A percentile compares a stretch with the other conserved stretches of the same genome.
Evolutionary conservation across 2,329 filamentous ascomycete genomes (phyloP).

Genomic region (Cadophora sp.): DNA sequence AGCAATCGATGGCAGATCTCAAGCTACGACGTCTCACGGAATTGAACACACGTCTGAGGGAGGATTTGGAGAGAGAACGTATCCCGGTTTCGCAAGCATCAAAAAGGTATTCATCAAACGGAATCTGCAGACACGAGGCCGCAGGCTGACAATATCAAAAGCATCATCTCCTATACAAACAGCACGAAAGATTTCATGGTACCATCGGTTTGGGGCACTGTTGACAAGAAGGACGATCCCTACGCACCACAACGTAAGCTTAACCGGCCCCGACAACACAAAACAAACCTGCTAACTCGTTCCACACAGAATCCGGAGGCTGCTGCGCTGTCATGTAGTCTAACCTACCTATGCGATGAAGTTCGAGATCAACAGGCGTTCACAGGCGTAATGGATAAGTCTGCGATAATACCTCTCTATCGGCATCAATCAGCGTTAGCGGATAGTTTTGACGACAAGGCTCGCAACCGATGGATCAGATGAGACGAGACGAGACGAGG

Average conservation of each 20-base stretch:
- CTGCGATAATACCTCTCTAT: conserved; percentile 30
- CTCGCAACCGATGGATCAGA: conserved; percentile 15
- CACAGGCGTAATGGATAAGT: conserved; percentile 34
- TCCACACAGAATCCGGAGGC: conserved; percentile 47
- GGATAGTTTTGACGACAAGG: conserved; percentile 23
- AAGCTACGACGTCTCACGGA: conserved; percentile 96
- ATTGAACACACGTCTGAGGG: conserved; percentile 92
- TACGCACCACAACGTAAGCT: conserved; percentile 81
- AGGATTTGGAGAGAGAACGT: conserved; percentile 93
- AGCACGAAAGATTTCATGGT: conserved; percentile 99
- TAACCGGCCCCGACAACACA: background rate
- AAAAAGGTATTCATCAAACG: conserved; percentile 49
- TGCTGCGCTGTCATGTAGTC: conserved; percentile 93
- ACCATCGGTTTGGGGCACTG: conserved; percentile 89
- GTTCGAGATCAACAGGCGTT: conserved; percentile 30
- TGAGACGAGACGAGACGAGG: conserved; percentile 19
- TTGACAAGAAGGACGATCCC: conserved; percentile 96
- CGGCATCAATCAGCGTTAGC: conserved; percentile 23
- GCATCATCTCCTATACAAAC: conserved; percentile 97
- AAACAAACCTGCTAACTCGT: conserved; percentile 2
- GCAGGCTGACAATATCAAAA: conserved; percentile 48
- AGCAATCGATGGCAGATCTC: conserved; percentile 98
- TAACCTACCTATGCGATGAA: conserved; percentile 21
- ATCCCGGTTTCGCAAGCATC: conserved; percentile 96
- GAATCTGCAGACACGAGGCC: background rate